Percentiles rank a stretch among this genome's conserved stretches.
Evolutionary conservation across 176 grass and related monocot species (phyloP).

Genomic region (Oryza punctata): DNA sequence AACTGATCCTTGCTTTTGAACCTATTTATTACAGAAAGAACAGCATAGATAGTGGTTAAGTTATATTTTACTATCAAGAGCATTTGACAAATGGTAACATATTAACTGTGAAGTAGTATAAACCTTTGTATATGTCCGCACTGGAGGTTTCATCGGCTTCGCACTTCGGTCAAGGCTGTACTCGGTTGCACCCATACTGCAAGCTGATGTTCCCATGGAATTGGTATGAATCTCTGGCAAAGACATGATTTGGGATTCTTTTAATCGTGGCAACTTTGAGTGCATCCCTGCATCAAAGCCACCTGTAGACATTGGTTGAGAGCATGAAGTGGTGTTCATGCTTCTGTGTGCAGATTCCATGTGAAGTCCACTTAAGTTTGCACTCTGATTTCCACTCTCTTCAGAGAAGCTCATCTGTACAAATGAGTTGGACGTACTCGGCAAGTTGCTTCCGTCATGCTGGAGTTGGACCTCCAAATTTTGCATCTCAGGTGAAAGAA

Average conservation of each 20-base stretch:
- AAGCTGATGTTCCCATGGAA: conserved; percentile 68
- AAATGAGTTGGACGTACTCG: conserved; percentile 65
- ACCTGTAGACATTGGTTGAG: conserved; percentile 34
- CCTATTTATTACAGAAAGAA: conserved; percentile 39
- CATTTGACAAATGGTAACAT: background rate
- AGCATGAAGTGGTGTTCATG: conserved; percentile 41
- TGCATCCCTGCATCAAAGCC: conserved; percentile 45
- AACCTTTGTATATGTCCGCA: conserved; percentile 97
- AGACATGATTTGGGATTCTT: conserved; percentile 51
- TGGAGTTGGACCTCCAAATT: conserved; percentile 55
- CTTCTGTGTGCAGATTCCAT: conserved; percentile 47
- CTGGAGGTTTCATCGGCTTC: conserved; percentile 61
- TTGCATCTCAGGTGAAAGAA: conserved; percentile 68
- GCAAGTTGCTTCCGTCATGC: conserved; percentile 45
- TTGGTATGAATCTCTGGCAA: conserved; percentile 58
- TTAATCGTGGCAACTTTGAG: conserved; percentile 53
- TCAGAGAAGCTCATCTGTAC: conserved; percentile 65
- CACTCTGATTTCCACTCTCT: conserved; percentile 48
- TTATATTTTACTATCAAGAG: conserved; percentile 1
- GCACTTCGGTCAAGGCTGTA: conserved; percentile 53
- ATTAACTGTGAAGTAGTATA: background rate
- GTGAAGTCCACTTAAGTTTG: conserved; percentile 46
- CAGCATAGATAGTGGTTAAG: conserved; percentile 13
- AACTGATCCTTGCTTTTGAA: conserved; percentile 92
- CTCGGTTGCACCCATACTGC: conserved; percentile 67